Evolutionary conservation across 1,284 basidiomycete genomes (phyloP), one percentile per base, ranked within the genome.

Genomic region (Uromyces viciae-fabae): DNA sequence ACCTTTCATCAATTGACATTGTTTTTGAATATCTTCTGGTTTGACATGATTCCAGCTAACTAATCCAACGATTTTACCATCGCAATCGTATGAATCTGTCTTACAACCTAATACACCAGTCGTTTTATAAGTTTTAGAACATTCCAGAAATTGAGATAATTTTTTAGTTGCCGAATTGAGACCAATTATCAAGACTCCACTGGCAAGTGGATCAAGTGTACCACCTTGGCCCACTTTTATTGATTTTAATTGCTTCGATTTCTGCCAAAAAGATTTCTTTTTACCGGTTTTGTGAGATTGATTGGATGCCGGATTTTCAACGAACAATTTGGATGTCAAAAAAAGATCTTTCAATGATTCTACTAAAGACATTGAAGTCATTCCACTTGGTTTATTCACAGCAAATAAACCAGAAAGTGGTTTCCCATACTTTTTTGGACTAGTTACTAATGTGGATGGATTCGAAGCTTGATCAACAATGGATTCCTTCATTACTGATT

Each of bases 141-240:
- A 96, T 84, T 93, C 91, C 71, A 99, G 88, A 85, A 98, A 97
- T 78, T 92, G 89, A 46, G 89, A 88, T 43, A 99, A 88, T 82
- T 91, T 91, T 87, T 98, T 99, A 1, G 97, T 99, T 22, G 91
- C 96, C 85, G 91, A 92, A 38, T 93, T 93, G 40, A 98, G 88
- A 58, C 95, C 97, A 74, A 99, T 89, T 68, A 98, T 95, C 95
- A 83, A 88, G 28, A 96, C 94, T 66, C 94, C 94, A 85, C 94
- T 92, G n/a, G 97, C 97, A 25, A 99, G 89, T 15, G 97, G 97
- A 88, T 99, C 97, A 64, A 99, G 88, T 2, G 97, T 99, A 22
- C 95, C 95, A 64, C 94, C 94, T 86, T 95, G 94, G 0, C 94
- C 94, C 66, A 95, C 89, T 86, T 96, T 96, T 74, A 94, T 86